Conservation (phyloP, 2,329 filamentous ascomycete species). For the Simplicillium sp. region DNA sequence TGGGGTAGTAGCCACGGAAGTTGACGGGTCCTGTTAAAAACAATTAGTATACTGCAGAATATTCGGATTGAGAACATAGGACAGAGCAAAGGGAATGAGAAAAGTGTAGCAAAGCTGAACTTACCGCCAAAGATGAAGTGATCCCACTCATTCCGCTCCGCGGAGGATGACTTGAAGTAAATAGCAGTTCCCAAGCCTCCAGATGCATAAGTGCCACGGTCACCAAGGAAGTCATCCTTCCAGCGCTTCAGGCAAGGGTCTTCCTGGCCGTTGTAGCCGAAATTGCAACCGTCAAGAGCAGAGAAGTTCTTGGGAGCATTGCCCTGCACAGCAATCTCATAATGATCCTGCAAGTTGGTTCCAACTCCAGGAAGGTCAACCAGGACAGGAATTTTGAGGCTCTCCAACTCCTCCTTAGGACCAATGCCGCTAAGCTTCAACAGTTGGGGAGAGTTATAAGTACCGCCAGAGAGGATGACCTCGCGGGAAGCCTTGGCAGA, state of each 20-base stretch:
- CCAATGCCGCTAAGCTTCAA: slow-evolving; percentile 42
- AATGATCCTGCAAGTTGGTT: slow-evolving; percentile 49
- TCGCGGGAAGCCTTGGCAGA: slow-evolving; percentile 31
- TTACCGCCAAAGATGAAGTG: slow-evolving; percentile 41
- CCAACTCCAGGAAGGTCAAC: slow-evolving; percentile 49
- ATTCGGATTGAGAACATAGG: neutral
- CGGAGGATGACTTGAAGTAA: slow-evolving; percentile 21
- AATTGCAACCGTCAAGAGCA: slow-evolving; percentile 20
- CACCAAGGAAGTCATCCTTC: slow-evolving; percentile 15
- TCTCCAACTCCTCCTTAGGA: slow-evolving; percentile 26
- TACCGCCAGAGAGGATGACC: slow-evolving; percentile 39
- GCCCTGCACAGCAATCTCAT: slow-evolving; percentile 30
- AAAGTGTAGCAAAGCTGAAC: neutral
- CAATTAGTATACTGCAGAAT: neutral
- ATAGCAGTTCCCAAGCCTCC: slow-evolving; percentile 44
- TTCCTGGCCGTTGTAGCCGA: slow-evolving; percentile 14
- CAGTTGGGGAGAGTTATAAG: slow-evolving; percentile 43
- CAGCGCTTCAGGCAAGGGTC: slow-evolving; percentile 28
- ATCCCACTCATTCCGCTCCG: slow-evolving; percentile 32
- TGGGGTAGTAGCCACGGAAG: slow-evolving; percentile 48
- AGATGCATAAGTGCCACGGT: slow-evolving; percentile 26
- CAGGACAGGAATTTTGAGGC: slow-evolving; percentile 31
- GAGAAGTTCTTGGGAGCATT: slow-evolving; percentile 15
- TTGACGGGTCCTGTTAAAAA: slow-evolving; percentile 29
- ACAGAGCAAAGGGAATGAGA: neutral